A percentile compares a stretch with the other conserved stretches of the same genome.
Evolutionary conservation across 805 yeast species (phyloP).

Genomic region (Candida parachauliodes): DNA sequence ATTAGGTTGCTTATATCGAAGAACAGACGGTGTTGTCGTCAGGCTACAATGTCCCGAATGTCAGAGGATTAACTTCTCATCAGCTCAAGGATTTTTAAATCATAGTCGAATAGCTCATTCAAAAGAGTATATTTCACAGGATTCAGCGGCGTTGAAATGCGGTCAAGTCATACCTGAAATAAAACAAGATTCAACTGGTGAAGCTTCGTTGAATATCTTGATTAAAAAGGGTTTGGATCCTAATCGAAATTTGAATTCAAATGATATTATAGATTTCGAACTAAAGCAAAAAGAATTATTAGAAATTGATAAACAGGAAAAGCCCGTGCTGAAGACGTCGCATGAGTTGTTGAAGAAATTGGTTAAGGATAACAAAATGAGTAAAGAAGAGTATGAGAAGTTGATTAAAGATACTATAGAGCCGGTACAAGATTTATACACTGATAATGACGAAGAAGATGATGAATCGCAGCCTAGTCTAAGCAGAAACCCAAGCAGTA

Average conservation of each 20-base stretch:
- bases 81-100: conserved; percentile 78
- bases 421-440: conserved; percentile 30
- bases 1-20: conserved; percentile 52
- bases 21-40: conserved; percentile 71
- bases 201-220: conserved; percentile 33
- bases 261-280: conserved; percentile 26
- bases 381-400: conserved; percentile 26
- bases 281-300: conserved; percentile 20
- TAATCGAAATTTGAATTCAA: conserved; percentile 36
- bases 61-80: conserved; percentile 63
- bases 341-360: conserved; percentile 36
- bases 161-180: conserved; percentile 52
- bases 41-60: conserved; percentile 67
- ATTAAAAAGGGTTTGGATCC: conserved; percentile 38
- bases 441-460: conserved; percentile 38
- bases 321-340: neutral
- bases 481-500: conserved; percentile 8
- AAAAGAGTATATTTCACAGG: conserved; percentile 68
- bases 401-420: conserved; percentile 31
- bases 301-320: neutral
- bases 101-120: conserved; percentile 73
- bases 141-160: conserved; percentile 67
- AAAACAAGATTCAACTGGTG: conserved; percentile 57
- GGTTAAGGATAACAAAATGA: conserved; percentile 30
- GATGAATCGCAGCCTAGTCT: conserved; percentile 10